These are phyloP conservation scores for Aspergillus fumigatiaffinis DNA, from an alignment of 2,329 filamentous ascomycete species.

Conservation along the genomic window DNA sequence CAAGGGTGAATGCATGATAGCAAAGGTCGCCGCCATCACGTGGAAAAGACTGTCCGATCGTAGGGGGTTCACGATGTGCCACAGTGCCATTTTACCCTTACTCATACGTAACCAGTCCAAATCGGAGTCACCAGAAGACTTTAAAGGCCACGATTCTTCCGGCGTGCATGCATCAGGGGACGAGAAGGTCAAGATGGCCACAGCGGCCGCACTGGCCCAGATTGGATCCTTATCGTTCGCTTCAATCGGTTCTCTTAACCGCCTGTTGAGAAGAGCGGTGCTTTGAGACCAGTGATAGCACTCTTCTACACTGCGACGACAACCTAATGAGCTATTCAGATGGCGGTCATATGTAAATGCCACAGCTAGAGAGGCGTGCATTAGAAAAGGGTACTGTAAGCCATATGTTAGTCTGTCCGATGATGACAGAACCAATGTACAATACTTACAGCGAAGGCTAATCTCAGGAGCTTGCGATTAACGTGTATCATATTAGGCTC, in stretches of 20 bases:
- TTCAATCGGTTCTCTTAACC: conserved; percentile 33
- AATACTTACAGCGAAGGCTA: conserved; percentile 39
- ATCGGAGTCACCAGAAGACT: conserved; percentile 39
- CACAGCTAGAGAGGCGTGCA: conserved; percentile 46
- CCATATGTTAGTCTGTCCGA: too few relatives aligned
- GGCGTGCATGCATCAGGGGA: conserved; percentile 39
- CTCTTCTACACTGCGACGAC: conserved; percentile 34
- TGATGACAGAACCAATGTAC: background rate
- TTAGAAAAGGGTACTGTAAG: conserved; percentile 41
- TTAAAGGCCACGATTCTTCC: conserved; percentile 55
- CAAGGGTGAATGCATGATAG: conserved; percentile 35
- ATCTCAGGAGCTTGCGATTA: conserved; percentile 36
- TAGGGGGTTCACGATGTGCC: conserved; percentile 48
- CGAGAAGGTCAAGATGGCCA: conserved; percentile 41
- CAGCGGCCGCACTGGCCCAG: conserved; percentile 45
- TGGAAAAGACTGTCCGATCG: conserved; percentile 48
- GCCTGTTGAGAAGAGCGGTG: conserved; percentile 39
- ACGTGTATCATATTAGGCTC: conserved; percentile 37
- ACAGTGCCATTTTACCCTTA: conserved; percentile 54
- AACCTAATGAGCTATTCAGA: conserved; percentile 14
- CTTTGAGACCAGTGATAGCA: conserved; percentile 44
- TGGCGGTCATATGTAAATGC: conserved; percentile 37
- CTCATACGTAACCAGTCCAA: conserved; percentile 58
- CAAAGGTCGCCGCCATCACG: conserved; percentile 28
- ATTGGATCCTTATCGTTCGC: conserved; percentile 42